Evolutionary conservation across 2,329 filamentous ascomycete genomes (phyloP), one percentile per base, ranked within the genome.

Genomic region (Lachnellula subtilissima): DNA sequence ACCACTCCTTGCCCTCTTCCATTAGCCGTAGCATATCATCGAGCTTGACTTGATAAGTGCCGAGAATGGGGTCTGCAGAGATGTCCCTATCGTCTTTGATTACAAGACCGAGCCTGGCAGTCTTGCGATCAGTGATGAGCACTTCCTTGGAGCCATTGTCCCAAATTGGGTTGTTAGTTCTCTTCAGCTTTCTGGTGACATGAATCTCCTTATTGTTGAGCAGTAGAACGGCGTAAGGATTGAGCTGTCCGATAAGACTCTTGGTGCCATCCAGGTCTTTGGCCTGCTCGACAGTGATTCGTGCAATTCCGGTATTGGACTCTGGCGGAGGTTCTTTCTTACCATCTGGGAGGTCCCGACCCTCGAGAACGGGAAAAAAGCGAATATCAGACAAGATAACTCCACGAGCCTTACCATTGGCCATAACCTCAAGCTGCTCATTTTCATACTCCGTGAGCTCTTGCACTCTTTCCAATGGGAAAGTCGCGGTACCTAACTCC

Each of bases 81-180:
- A 99, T 75, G 53, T 96, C 93, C 60, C 93, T 87, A 64, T 97
- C 93, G 69, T 99, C 94, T 75, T 97, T 99, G 79, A 99, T 85
- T 15, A 93, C 89, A 54, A 99, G 77, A 54, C 93, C 95, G 52
- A 99, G 80, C 70, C 91, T 94, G 55, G 94, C 92, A 69, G 84
- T 86, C 76, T 91, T 96, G 60, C 89, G 87, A 70, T 99, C 92
- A 0, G 92, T 97, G 69, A 99, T 93, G 59, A 99, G 84, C 64
- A 99, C 85, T 69, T 99, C 94, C 74, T 96, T 96, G 64, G 86
- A 88, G 6, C 89, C 89, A 69, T 97, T 88, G 53, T 93, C 87
- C 87, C 92, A 99, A 66, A 99, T 92, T 7, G 94, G 94, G 66
- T 96, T 94, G 75, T 99, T 99, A 58, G 91, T 97, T 59, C 93